Evolutionary conservation across 1,139 yeast genomes (phyloP).

Genomic region (Zhuliangozyma blackwelliae): DNA sequence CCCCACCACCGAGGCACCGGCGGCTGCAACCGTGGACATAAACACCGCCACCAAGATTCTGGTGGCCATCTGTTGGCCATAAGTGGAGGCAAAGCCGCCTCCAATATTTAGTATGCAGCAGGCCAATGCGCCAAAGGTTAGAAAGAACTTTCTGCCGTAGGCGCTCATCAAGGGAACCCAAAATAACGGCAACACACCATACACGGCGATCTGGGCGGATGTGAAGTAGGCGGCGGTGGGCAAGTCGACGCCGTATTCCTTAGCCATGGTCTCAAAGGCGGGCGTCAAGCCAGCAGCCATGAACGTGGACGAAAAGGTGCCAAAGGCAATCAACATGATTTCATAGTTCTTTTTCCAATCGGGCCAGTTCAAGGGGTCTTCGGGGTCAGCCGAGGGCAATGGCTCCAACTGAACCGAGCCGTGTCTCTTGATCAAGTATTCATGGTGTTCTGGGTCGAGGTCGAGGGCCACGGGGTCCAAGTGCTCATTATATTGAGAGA

Average conservation of each 20-base stretch:
- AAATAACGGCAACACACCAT: conserved; percentile 13
- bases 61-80: conserved; percentile 15
- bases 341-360: conserved; percentile 11
- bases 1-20: conserved; percentile 13
- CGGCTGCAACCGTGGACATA: conserved; percentile 13
- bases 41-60: conserved; percentile 12
- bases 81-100: conserved; percentile 12
- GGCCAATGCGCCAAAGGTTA: conserved; percentile 9
- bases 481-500: conserved; percentile 3
- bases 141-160: conserved; percentile 12
- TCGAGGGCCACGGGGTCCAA: conserved; percentile 4
- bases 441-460: conserved; percentile 9
- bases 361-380: conserved; percentile 17
- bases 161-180: conserved; percentile 16
- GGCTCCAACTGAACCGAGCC: conserved; percentile 15
- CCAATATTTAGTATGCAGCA: conserved; percentile 13
- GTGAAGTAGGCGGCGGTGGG: conserved; percentile 14
- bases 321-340: conserved; percentile 12
- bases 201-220: conserved; percentile 13
- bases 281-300: conserved; percentile 17
- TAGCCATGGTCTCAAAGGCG: conserved; percentile 13
- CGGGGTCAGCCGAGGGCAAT: conserved; percentile 13
- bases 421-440: conserved; percentile 13
- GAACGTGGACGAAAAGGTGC: conserved; percentile 13
- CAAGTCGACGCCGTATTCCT: conserved; percentile 8